Evolutionary conservation across 1,284 basidiomycete species (phyloP).

Genomic region (Austroboletus novae-zelandiae): DNA sequence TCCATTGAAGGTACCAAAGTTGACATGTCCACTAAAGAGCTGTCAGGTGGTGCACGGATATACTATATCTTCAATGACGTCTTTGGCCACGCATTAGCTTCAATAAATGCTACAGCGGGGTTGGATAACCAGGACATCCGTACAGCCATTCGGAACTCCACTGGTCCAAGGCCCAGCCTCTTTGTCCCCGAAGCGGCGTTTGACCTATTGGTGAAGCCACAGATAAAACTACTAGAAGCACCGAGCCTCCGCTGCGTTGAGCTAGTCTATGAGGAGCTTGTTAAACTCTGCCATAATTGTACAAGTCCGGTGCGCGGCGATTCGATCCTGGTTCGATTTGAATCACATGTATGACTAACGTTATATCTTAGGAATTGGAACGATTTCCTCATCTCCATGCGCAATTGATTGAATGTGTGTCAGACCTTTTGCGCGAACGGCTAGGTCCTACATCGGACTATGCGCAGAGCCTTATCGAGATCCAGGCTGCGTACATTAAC

Average conservation of each 20-base stretch:
- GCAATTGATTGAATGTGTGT: slow-evolving; percentile 96
- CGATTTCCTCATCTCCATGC: slow-evolving; percentile 93
- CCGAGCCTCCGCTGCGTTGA: slow-evolving; percentile 96
- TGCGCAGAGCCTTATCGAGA: slow-evolving; percentile 92
- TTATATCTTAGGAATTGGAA: slow-evolving; percentile 77
- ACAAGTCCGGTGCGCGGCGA: slow-evolving; percentile 69
- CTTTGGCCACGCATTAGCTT: slow-evolving; percentile 89
- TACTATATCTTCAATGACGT: slow-evolving; percentile 99
- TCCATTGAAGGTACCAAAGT: slow-evolving; percentile 98
- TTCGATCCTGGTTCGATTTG: not conserved
- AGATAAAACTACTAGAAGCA: slow-evolving; percentile 95
- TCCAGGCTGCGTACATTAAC: slow-evolving; percentile 99
- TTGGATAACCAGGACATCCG: slow-evolving; percentile 94
- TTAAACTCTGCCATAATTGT: slow-evolving; percentile 99
- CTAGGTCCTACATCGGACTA: slow-evolving; percentile 97
- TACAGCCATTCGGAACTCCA: slow-evolving; percentile 98
- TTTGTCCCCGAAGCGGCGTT: slow-evolving; percentile 99
- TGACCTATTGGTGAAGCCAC: slow-evolving; percentile 96
- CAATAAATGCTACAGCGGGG: slow-evolving; percentile 90
- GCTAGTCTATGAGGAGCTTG: slow-evolving; percentile 97
- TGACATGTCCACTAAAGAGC: slow-evolving; percentile 97
- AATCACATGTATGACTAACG: slow-evolving; percentile 7
- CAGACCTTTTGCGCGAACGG: slow-evolving; percentile 91
- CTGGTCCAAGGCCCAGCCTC: slow-evolving; percentile 92
- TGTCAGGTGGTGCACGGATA: slow-evolving; percentile 96